phyloP scores from a whole-genome alignment of 768 basidiomycete genomes.

The Amanita jacksonii region DNA sequence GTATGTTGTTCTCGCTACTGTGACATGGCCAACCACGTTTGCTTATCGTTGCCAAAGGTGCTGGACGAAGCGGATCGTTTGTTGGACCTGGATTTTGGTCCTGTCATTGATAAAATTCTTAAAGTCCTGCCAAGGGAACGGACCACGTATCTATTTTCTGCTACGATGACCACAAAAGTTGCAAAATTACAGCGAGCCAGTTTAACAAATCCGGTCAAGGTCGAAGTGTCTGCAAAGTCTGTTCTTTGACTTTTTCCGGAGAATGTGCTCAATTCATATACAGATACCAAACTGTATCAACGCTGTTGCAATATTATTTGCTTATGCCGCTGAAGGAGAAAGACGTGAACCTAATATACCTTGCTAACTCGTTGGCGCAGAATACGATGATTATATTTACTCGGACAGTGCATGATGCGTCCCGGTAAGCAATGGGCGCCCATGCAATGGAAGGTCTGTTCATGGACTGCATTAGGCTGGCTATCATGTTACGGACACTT shows the following conservation, averaged over 20 bases:
- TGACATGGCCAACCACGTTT: no score
- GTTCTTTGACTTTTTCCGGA: slow-evolving; percentile 16
- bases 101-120: slow-evolving; percentile 91
- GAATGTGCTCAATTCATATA: not conserved
- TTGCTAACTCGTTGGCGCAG: slow-evolving; percentile 81
- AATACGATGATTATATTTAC: slow-evolving; percentile 97
- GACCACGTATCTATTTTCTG: slow-evolving; percentile 93
- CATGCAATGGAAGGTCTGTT: not conserved
- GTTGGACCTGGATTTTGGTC: slow-evolving; percentile 94
- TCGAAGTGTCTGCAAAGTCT: slow-evolving; percentile 91
- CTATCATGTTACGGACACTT: slow-evolving; percentile 81
- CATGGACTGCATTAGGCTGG: slow-evolving; percentile 40
- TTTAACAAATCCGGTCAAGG: slow-evolving; percentile 83
- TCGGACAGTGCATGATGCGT: slow-evolving; percentile 88
- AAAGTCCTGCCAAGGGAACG: slow-evolving; percentile 92
- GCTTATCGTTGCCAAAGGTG: slow-evolving; percentile 44
- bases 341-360: slow-evolving; percentile 82
- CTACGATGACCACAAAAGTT: slow-evolving; percentile 98
- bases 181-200: slow-evolving; percentile 93
- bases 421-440: slow-evolving; percentile 38
- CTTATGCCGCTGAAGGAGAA: slow-evolving; percentile 89
- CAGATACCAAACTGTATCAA: slow-evolving; percentile 96
- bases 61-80: slow-evolving; percentile 95
- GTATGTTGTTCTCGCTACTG: slow-evolving; percentile 34
- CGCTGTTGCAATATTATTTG: slow-evolving; percentile 91